Evolutionary conservation across 495 filamentous ascomycete genomes (phyloP).

Genomic region (Bryoglossum gracile): DNA sequence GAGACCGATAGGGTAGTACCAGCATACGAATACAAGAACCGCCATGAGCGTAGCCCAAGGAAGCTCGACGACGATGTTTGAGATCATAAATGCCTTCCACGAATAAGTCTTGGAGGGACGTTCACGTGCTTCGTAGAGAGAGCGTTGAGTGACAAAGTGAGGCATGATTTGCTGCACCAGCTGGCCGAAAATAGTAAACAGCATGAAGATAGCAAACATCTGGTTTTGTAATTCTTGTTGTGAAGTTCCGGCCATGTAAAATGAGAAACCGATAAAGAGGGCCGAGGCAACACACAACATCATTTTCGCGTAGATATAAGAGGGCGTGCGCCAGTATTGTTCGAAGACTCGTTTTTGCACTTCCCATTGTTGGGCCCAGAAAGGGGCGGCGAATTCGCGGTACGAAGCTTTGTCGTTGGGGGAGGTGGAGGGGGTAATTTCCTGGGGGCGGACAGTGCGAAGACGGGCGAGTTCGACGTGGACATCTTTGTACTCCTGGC

Average conservation of each 20-base stretch:
- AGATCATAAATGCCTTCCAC: conserved; percentile 77
- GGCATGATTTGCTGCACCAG: conserved; percentile 82
- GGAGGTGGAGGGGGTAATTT: neutral
- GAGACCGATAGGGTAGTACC: conserved; percentile 31
- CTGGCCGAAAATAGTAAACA: conserved; percentile 65
- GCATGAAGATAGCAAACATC: conserved; percentile 80
- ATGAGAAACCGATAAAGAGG: conserved; percentile 85
- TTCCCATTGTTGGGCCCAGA: conserved; percentile 43
- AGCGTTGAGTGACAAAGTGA: conserved; percentile 67
- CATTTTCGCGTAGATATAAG: conserved; percentile 72
- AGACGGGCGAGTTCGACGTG: conserved; percentile 63
- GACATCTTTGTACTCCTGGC: conserved; percentile 61
- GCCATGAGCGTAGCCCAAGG: conserved; percentile 69
- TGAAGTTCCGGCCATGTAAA: conserved; percentile 62
- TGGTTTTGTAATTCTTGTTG: conserved; percentile 80
- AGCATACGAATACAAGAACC: conserved; percentile 60
- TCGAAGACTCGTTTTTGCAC: conserved; percentile 65
- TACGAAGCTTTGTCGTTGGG: conserved; percentile 22
- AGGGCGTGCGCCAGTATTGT: conserved; percentile 84
- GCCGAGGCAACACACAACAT: conserved; percentile 46
- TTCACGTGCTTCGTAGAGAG: conserved; percentile 80
- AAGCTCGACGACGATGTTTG: conserved; percentile 67
- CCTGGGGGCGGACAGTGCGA: conserved; percentile 29
- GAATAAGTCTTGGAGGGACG: conserved; percentile 76
- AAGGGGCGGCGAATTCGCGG: conserved; percentile 50